Percentiles rank a stretch among this genome's conserved stretches.
Conservation (phyloP, 2,329 filamentous ascomycete genomes). For the Arthrobotrys conoides region DNA sequence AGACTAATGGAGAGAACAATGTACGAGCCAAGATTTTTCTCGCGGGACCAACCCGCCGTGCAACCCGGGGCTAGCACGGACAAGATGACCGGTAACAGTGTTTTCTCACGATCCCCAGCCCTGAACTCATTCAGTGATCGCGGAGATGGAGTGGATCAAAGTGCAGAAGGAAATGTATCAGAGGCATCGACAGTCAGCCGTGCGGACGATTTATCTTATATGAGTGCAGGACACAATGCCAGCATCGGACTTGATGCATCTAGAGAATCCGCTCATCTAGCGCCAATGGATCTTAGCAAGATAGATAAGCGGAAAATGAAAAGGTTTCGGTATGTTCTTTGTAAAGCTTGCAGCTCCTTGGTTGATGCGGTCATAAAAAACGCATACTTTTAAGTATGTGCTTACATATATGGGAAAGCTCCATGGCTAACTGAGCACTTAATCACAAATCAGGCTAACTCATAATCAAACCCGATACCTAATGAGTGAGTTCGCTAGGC, state of each 20-base stretch:
- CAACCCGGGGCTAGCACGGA: neutral
- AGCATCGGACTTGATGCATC: slow-evolving; percentile 69
- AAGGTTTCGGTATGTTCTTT: slow-evolving; percentile 77
- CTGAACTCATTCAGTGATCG: slow-evolving; percentile 65
- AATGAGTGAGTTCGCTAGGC: slow-evolving; percentile 96
- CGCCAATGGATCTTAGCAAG: slow-evolving; percentile 48
- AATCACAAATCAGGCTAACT: slow-evolving; percentile 76
- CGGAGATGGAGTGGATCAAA: slow-evolving; percentile 64
- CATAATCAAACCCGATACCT: slow-evolving; percentile 97
- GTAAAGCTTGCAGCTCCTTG: neutral
- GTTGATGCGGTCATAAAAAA: neutral
- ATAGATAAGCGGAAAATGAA: slow-evolving; percentile 72
- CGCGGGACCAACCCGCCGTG: slow-evolving; percentile 24
- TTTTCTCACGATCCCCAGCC: slow-evolving; percentile 42
- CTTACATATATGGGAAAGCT: too few relatives aligned
- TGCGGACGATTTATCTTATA: slow-evolving; percentile 72
- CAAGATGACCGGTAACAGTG: slow-evolving; percentile 6
- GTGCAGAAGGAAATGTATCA: slow-evolving; percentile 50
- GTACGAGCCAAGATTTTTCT: slow-evolving; percentile 51
- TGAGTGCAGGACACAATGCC: slow-evolving; percentile 72
- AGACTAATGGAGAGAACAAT: slow-evolving; percentile 16
- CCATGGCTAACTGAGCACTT: neutral
- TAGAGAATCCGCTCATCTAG: slow-evolving; percentile 60
- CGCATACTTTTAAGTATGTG: neutral
- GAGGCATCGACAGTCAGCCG: slow-evolving; percentile 31